Conservation (phyloP, 352 stramenopile genomes). For the Blastocystis sp. region DNA sequence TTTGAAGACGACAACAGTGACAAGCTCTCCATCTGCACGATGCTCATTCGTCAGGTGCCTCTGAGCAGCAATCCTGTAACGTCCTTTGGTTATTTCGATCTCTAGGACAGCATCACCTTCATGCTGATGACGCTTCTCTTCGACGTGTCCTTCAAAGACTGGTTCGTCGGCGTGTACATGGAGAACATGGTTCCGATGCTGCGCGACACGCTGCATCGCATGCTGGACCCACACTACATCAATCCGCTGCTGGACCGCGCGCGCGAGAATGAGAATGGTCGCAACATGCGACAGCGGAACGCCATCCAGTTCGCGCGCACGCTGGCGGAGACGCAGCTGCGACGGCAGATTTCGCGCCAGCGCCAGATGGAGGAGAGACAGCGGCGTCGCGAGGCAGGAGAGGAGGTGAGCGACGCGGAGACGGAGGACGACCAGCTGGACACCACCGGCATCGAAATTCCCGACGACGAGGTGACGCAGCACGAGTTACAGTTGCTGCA, state of each 20-base stretch:
- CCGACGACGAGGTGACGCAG: background rate
- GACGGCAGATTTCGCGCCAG: background rate
- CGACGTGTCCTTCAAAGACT: conserved; percentile 12
- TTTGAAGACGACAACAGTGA: background rate
- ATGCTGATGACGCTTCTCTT: conserved; percentile 26
- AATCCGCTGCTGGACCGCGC: background rate
- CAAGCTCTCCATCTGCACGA: background rate
- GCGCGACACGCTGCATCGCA: background rate
- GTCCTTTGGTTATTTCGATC: background rate
- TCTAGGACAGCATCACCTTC: background rate
- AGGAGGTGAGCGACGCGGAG: background rate
- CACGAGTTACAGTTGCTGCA: background rate
- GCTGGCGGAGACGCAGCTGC: background rate
- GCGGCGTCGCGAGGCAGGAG: background rate
- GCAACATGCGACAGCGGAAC: background rate
- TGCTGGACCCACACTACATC: background rate
- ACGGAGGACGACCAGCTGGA: background rate
- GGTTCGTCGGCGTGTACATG: conserved; percentile 40
- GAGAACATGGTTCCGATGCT: background rate
- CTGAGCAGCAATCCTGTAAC: background rate
- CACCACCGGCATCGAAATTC: background rate
- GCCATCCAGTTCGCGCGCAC: background rate
- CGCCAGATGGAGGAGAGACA: background rate
- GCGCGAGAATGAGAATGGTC: background rate
- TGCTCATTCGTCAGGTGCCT: background rate